A percentile compares a stretch with the other conserved stretches of the same genome.
Evolutionary conservation across 2,329 filamentous ascomycete genomes (phyloP).

Genomic region (Botrytis porri): DNA sequence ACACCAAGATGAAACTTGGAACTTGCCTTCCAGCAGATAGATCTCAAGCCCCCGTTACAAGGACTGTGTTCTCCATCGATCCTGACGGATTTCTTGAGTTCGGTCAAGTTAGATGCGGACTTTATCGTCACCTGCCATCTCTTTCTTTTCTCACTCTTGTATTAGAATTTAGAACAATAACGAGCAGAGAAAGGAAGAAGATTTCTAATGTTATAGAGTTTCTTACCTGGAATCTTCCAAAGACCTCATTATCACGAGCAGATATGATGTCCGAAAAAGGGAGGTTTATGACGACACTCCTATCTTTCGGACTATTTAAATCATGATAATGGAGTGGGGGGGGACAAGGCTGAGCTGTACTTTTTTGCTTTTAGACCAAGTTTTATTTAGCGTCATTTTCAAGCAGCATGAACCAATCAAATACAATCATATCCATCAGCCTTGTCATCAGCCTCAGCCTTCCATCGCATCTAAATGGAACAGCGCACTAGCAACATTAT

Average conservation of each 20-base stretch:
- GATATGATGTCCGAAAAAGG: background rate
- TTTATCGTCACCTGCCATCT: conserved; percentile 66
- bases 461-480: background rate
- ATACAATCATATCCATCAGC: background rate
- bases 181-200: background rate
- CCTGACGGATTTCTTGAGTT: conserved; percentile 63
- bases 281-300: background rate
- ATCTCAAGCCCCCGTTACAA: conserved; percentile 72
- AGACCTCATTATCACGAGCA: conserved; percentile 49
- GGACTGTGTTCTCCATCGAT: conserved; percentile 57
- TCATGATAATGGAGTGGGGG: background rate
- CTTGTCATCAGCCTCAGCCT: background rate
- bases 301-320: background rate
- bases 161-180: conserved; percentile 26
- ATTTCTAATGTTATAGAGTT: background rate
- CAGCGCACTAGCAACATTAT: background rate
- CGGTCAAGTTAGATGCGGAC: conserved; percentile 55
- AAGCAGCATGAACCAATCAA: background rate
- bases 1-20: background rate
- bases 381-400: background rate
- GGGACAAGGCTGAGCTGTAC: background rate
- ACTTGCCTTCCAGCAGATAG: conserved; percentile 85
- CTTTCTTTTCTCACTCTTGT: conserved; percentile 45
- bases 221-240: conserved; percentile 52
- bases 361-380: background rate